Base-by-base conservation (phyloP, 1,284 basidiomycete genomes). In the Austroboletus rostrupii region DNA sequence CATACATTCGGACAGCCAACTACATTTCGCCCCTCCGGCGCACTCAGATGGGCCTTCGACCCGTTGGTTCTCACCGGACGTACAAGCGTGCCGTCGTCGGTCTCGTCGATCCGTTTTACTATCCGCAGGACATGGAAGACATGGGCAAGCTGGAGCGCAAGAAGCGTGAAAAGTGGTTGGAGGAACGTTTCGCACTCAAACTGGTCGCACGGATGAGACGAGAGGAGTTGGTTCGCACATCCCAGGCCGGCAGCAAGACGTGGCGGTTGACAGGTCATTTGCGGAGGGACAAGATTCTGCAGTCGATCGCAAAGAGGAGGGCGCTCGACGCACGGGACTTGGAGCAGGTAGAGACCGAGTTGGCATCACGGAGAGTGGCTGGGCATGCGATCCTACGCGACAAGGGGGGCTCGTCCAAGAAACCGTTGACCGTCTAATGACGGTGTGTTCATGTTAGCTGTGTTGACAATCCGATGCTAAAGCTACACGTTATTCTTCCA, bases 1-100 rank as follows among this genome's bases (percentile, higher is more conserved):
- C 94, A 9, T 97, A 95, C 70, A 92, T 96, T 57, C 90, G 93
- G 37, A 97, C 94, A 16, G 90, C 90, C 74, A 90, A 92, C 72
- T 93, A 92, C 64, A 73, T 85, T 53, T 81, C 82, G 0, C 78
- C 82, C 21, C 58, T 84, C 13, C 67, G 66, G 19, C 71, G 77
- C 62, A 64, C 57, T 51, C 64, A 50, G 64, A 55, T 60, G 47
- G 57, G 57, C 17, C 52, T 60, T 56, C 57, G 68, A 44, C 58
- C 65, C 49, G 55, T 65, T 42, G 67, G 70, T 47, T 47, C 75
- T 9, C 70, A 77, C 59, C 75, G 79, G 55, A 79, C 84, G 19
- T 93, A 91, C 74, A 96, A 96, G 69, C 84, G 90, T 43, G 90
- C 91, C 2, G 83, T 94, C 28, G 90, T 95, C 19, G 92, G 92